Percentiles rank a stretch among this genome's conserved stretches.
phyloP scores from a whole-genome alignment of 768 basidiomycete species.

The Collybiopsis confluens region DNA sequence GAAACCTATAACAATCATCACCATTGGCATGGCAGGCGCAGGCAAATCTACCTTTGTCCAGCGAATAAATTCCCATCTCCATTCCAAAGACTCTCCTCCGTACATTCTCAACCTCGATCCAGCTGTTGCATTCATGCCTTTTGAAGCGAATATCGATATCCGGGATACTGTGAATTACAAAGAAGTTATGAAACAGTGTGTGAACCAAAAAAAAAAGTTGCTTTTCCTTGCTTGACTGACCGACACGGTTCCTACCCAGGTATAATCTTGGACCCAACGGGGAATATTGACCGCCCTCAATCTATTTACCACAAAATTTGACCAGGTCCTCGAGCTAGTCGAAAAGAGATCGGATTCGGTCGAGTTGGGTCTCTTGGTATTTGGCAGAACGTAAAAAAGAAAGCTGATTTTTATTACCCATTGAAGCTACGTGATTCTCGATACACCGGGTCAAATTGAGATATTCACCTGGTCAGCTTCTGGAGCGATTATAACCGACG shows the following conservation, averaged over 20 bases:
- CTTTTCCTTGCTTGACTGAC: too few species aligned
- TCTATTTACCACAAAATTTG: slow-evolving; percentile 97
- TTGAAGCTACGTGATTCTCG: slow-evolving; percentile 92
- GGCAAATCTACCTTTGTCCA: slow-evolving; percentile 98
- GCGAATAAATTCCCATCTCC: slow-evolving; percentile 88
- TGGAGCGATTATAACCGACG: slow-evolving; percentile 97
- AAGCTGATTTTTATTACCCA: too few species aligned
- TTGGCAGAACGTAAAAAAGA: too few species aligned
- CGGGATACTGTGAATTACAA: slow-evolving; percentile 96
- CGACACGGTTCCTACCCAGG: slow-evolving; percentile 47
- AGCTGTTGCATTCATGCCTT: slow-evolving; percentile 87
- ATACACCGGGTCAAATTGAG: slow-evolving; percentile 98
- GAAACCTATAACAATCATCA: slow-evolving; percentile 80
- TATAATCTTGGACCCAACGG: slow-evolving; percentile 99
- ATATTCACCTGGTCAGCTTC: slow-evolving; percentile 99
- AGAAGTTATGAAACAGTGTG: slow-evolving; percentile 99
- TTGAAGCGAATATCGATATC: slow-evolving; percentile 97
- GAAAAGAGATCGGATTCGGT: slow-evolving; percentile 88
- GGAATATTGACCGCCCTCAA: slow-evolving; percentile 94
- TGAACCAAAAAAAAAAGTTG: slow-evolving; percentile 23
- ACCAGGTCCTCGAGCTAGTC: slow-evolving; percentile 88
- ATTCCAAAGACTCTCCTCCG: slow-evolving; percentile 67
- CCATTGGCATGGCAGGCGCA: slow-evolving; percentile 95
- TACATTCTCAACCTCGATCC: slow-evolving; percentile 99
- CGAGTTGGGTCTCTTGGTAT: slow-evolving; percentile 50